phyloP scores from a whole-genome alignment of 257 asterid species.

The Haberlea rhodopensis region DNA sequence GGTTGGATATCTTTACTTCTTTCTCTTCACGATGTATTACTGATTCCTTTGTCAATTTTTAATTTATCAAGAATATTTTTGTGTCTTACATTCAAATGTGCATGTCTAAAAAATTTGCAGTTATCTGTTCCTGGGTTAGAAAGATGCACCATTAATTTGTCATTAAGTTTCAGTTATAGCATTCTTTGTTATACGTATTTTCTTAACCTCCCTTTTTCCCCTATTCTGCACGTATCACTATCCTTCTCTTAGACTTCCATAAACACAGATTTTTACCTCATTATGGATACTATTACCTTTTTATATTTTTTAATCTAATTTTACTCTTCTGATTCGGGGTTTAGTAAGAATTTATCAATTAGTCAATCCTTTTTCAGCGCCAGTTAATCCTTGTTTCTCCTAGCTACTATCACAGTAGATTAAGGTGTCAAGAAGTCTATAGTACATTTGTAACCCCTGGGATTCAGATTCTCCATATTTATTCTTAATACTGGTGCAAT shows the following conservation, averaged over 20 bases:
- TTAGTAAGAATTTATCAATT: background rate
- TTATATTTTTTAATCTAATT: too few relatives aligned
- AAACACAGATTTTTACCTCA: background rate
- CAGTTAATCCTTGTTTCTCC: background rate
- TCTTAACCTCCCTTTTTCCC: background rate
- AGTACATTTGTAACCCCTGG: background rate
- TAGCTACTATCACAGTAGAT: background rate
- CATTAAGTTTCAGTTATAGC: conserved; percentile 4
- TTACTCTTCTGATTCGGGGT: background rate
- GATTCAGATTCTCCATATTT: background rate
- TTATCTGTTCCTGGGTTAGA: background rate
- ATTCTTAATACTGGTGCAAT: background rate
- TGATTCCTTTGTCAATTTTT: conserved; percentile 12
- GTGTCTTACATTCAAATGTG: background rate
- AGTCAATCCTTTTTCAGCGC: background rate
- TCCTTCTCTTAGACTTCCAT: background rate
- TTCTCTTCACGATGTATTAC: background rate
- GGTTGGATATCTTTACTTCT: background rate
- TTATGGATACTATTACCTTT: too few relatives aligned
- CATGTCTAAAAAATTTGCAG: background rate
- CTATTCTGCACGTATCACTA: background rate
- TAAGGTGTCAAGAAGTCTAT: background rate
- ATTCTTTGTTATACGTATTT: too few relatives aligned
- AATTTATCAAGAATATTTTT: conserved; percentile 13
- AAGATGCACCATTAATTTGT: background rate